Evolutionary conservation across 352 stramenopile genomes (phyloP), one percentile per base, ranked within the genome.

Genomic region (Globisporangium takayamanum): DNA sequence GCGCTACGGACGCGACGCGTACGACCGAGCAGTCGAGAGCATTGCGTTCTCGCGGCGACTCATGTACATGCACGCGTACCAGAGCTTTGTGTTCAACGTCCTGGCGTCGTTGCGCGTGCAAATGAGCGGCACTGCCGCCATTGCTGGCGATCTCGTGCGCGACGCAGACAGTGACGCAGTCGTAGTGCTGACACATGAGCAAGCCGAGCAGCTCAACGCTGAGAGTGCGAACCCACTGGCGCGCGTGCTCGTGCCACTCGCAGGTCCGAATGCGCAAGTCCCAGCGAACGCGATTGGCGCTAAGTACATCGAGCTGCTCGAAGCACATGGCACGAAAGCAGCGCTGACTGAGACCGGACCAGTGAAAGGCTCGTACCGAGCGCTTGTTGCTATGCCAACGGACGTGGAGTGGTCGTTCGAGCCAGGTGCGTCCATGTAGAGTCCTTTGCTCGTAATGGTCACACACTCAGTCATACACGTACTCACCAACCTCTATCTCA

Each of bases 61-160:
- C 11, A 84, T 93, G 76, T 90, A 79, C 55, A 66, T 91, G 46
- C 84, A 93, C 55, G 76, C 80, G 52, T 91, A 89, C 60, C 84
- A 93, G 49, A 93, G 80, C 60, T 82, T 73, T 50, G 41, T 91
- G 25, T 93, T 93, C 61, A 91, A 90, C 62, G 52, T 50, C 18
- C 72, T 88, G 45, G 80, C 69, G 3, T 89, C 79, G 7, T 67
- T 70, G 45, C 76, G 80, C 8, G 57, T 93, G 51, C 52, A 55
- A 26, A 36, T 67, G 11, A 72, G 74, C 28, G 77, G 76, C 25
- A 20, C 44, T 1, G 63, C 72, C 2, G 57, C 85, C 22, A 68
- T 90, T 0, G 72, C 70, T 66, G 80, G 80, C 20, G 84, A 93
- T 60, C 55, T 93, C 1, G 60, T 86, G 33, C 55, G 73, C 5